Percentiles rank a stretch among this genome's conserved stretches.
phyloP scores from a whole-genome alignment of 2,329 filamentous ascomycete genomes.

The Albifimbria verrucaria region DNA sequence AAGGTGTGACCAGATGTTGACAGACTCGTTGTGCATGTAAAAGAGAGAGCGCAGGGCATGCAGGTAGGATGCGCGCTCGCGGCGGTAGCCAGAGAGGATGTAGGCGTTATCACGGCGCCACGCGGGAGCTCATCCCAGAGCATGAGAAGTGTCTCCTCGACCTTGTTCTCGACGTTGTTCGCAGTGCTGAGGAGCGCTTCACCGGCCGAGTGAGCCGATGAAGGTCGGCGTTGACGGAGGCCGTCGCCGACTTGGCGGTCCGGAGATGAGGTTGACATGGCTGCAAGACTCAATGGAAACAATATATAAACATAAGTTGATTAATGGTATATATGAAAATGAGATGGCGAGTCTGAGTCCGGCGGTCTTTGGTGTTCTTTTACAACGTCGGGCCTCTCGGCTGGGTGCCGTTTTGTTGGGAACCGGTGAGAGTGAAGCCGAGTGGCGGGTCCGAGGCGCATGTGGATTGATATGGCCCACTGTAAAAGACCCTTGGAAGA shows the following conservation, averaged over 20 bases:
- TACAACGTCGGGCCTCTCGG: neutral
- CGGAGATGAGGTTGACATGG: neutral
- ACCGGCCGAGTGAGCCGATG: slow-evolving; percentile 22
- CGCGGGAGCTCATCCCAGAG: slow-evolving; percentile 54
- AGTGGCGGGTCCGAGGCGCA: neutral
- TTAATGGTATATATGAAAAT: no score
- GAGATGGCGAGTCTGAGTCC: no score
- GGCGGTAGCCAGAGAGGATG: slow-evolving; percentile 53
- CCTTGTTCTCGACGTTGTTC: slow-evolving; percentile 33
- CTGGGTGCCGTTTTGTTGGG: neutral
- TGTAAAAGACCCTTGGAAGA: neutral
- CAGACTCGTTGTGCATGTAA: slow-evolving; percentile 58
- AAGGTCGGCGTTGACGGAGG: slow-evolving; percentile 24
- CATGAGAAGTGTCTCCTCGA: slow-evolving; percentile 41
- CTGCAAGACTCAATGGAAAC: no score
- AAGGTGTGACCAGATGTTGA: slow-evolving; percentile 63
- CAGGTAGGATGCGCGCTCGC: slow-evolving; percentile 44
- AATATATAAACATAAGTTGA: no score
- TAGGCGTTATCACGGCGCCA: slow-evolving; percentile 61
- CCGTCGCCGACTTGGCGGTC: slow-evolving; percentile 5
- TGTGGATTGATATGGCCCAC: neutral
- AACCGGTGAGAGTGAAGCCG: neutral
- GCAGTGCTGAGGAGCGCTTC: slow-evolving; percentile 21
- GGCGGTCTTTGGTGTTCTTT: neutral
- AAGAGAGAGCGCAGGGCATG: slow-evolving; percentile 44